Conservation (phyloP, 202 grass and related monocot species). For the Tripidium arundinaceum region DNA sequence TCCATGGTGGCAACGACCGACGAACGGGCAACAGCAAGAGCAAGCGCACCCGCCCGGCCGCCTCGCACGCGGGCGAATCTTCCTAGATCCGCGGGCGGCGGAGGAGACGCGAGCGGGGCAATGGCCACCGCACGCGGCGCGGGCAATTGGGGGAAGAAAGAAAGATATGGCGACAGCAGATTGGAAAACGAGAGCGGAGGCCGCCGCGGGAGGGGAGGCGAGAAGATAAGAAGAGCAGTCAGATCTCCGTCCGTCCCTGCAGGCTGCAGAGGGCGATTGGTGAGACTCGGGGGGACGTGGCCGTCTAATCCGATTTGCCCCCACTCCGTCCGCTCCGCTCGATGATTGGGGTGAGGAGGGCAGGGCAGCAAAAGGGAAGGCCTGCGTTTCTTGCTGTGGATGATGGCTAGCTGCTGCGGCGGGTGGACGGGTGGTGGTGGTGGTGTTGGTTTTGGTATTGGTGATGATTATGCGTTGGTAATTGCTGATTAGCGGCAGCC, state of each 20-base stretch:
- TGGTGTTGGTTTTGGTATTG: too few species aligned
- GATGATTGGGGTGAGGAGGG: not conserved
- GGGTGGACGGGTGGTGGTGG: not conserved
- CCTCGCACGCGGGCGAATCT: not conserved
- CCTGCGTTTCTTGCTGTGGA: not conserved
- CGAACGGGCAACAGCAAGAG: not conserved
- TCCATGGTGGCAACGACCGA: not conserved
- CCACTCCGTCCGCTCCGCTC: not conserved
- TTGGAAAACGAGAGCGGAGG: not conserved
- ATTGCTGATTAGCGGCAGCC: not conserved
- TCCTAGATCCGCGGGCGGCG: not conserved
- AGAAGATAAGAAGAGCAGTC: not conserved
- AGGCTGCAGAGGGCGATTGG: not conserved
- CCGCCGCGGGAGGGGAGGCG: not conserved
- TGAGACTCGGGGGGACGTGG: slow-evolving; percentile 20
- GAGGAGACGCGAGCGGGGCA: not conserved
- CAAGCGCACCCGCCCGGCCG: not conserved
- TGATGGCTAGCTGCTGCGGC: too few species aligned
- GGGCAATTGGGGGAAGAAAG: not conserved
- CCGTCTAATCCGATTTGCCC: slow-evolving; percentile 13
- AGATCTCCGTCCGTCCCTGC: not conserved
- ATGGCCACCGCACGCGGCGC: not conserved
- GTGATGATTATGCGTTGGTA: not conserved
- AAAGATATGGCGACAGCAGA: not conserved
- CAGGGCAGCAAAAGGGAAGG: not conserved